Base-by-base conservation (phyloP, 257 asterid species). In the Rauvolfia tetraphylla region DNA sequence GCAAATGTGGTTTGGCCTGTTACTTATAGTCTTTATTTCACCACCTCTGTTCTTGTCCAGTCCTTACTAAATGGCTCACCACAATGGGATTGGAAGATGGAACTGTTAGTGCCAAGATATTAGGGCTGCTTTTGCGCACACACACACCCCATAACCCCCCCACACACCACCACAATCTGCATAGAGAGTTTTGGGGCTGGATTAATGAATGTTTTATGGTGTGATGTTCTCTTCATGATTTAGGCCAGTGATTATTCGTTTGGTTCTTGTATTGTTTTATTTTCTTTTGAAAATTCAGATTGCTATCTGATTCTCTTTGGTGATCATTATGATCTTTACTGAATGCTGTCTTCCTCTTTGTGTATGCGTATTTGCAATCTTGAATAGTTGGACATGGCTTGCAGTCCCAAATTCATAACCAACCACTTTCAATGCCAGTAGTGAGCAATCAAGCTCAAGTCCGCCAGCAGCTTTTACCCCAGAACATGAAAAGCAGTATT, bases 351-450 rank as follows among this genome's bases (percentile, higher is more conserved):
- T n/a, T 61, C 57, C 33, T 75, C 31, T 13, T 23, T 42, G 31
- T 67, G 74, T 46, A 29, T 44, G 33, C 8, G 20, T 56, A 29
- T 49, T 65, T 48, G 17, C 29, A 18, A 51, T 27, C 59, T 73
- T 38, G 31, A 62, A 81, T 82, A 92, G 99, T 82, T 82, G 87
- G 96, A 70, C 96, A 91, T 63, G 74, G 77, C 80, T 85, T 89
- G 86, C 99, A 87, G 76, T 79, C 98, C 75, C 98, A 93, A 84
- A 80, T 95, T 34, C 96, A 83, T 77, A 91, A 87, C 85, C 99
- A 86, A 81, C 92, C 82, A 76, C 86, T 87, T 67, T 78, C 92
- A 73, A 83, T 82, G 79, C 84, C 96, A 61, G 80, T 89, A 82
- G 88, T 79, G 72, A 74, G 86, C 72, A 89, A 88, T 84, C 99